phyloP scores from a whole-genome alignment of 164 flowering plant species.

The Euptelea pleiosperma region DNA sequence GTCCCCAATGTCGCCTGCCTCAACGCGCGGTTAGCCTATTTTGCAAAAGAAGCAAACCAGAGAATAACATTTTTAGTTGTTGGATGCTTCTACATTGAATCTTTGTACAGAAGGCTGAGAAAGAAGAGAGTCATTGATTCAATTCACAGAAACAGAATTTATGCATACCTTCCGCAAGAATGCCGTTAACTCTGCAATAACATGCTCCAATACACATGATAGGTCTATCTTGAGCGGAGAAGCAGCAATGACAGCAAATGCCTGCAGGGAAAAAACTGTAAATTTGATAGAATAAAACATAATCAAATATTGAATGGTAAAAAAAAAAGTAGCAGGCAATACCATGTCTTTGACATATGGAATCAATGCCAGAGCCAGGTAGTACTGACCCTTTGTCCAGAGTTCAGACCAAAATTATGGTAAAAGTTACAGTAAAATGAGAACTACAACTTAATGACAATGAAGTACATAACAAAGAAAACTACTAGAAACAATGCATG shows the following conservation, averaged over 20 bases:
- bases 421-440: too few relatives aligned
- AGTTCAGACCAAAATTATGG: too few relatives aligned
- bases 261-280: constrained; percentile 34
- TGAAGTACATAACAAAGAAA: not conserved
- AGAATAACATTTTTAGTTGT: not conserved
- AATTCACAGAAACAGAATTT: not conserved
- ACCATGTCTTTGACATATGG: not conserved
- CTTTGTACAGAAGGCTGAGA: not conserved
- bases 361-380: not conserved
- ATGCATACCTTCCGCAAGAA: constrained; percentile 80
- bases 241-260: constrained; percentile 93
- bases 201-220: constrained; percentile 82
- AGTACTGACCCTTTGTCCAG: too few relatives aligned
- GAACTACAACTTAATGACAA: too few relatives aligned
- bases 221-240: constrained; percentile 81
- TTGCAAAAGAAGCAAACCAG: constrained; percentile 12
- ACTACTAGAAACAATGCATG: not conserved
- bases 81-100: too few relatives aligned
- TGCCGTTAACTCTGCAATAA: constrained; percentile 82
- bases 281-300: not conserved
- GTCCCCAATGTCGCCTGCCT: constrained; percentile 97
- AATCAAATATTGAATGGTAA: not conserved
- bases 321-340: not conserved
- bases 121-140: not conserved
- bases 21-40: constrained; percentile 86